These are phyloP conservation scores for Penicilliopsis zonata DNA, from an alignment of 495 filamentous ascomycete species.

Conservation along the genomic window DNA sequence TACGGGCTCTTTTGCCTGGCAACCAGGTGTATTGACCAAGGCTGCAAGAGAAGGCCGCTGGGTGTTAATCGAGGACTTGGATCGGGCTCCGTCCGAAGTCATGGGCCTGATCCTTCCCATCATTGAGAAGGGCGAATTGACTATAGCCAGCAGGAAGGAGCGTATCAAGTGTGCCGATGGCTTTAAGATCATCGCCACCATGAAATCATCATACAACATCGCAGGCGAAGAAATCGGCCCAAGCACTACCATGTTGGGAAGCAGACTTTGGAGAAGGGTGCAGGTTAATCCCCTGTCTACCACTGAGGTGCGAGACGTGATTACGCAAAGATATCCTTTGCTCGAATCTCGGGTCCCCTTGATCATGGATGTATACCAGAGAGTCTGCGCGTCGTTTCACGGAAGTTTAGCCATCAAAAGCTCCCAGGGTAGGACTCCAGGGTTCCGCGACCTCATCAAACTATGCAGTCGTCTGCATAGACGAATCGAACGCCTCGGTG, in stretches of 20 bases:
- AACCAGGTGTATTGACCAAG: constrained; percentile 85
- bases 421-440: constrained; percentile 38
- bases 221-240: constrained; percentile 51
- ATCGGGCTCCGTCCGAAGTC: constrained; percentile 90
- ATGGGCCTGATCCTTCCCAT: constrained; percentile 84
- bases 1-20: constrained; percentile 84
- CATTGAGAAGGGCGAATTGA: constrained; percentile 75
- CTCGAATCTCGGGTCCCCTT: constrained; percentile 55
- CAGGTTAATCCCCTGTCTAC: constrained; percentile 51
- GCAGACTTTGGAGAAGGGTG: constrained; percentile 70
- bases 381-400: constrained; percentile 43
- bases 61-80: constrained; percentile 93
- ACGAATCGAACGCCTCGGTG: constrained; percentile 42
- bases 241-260: constrained; percentile 53
- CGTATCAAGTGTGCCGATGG: constrained; percentile 67
- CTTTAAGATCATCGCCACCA: constrained; percentile 84
- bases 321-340: constrained; percentile 52
- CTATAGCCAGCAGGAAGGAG: constrained; percentile 79
- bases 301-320: constrained; percentile 65
- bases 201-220: constrained; percentile 63
- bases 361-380: constrained; percentile 65
- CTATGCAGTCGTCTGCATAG: constrained; percentile 67
- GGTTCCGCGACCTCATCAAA: constrained; percentile 76
- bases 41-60: constrained; percentile 89
- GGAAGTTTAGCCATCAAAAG: constrained; percentile 33